Conservation (phyloP, 2,329 filamentous ascomycete species). For the Cercospora zeae-maydis region DNA sequence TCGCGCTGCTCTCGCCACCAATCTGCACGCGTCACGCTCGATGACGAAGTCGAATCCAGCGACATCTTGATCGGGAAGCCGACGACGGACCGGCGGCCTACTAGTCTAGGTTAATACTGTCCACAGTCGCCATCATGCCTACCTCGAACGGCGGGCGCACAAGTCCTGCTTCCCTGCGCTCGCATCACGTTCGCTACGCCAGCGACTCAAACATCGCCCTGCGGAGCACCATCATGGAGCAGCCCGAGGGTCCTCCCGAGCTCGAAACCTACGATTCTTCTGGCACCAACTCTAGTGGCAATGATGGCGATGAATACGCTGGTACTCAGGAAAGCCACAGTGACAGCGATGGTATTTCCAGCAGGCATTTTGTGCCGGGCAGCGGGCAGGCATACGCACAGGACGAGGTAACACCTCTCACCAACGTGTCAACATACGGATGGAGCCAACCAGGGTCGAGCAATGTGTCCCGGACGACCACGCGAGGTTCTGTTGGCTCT, state of each 20-base stretch:
- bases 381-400: conserved; percentile 14
- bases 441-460: conserved; percentile 25
- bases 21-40: conserved; percentile 3
- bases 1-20: neutral
- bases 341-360: conserved; percentile 29
- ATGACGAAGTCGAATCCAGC: conserved; percentile 6
- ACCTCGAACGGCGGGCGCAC: neutral
- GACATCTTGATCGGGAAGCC: conserved; percentile 7
- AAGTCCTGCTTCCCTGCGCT: conserved; percentile 11
- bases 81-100: neutral
- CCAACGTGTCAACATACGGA: conserved; percentile 30
- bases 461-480: conserved; percentile 18
- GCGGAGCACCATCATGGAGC: conserved; percentile 34
- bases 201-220: conserved; percentile 21
- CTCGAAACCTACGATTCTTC: conserved; percentile 34
- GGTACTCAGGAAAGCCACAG: conserved; percentile 24
- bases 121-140: conserved; percentile 6
- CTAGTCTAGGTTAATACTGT: neutral
- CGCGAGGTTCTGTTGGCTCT: conserved; percentile 9
- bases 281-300: conserved; percentile 32
- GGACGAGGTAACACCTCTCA: conserved; percentile 31
- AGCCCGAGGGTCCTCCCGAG: conserved; percentile 30
- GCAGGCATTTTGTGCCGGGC: conserved; percentile 28
- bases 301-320: conserved; percentile 24
- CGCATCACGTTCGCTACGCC: conserved; percentile 23